Conservation (phyloP, 164 flowering plant species). For the Sedum album region DNA sequence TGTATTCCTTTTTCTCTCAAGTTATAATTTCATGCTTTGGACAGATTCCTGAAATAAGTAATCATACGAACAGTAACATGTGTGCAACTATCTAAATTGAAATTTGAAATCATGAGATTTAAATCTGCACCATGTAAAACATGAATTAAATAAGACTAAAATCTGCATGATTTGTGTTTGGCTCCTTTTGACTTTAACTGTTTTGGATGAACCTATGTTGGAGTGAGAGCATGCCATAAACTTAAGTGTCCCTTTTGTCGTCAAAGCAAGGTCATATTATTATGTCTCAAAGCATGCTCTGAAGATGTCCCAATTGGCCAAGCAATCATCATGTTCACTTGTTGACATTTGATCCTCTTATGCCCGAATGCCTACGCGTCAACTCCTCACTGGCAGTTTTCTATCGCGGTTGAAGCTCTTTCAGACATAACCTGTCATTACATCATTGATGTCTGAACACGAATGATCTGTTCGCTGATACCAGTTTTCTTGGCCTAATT, state of each 20-base stretch:
- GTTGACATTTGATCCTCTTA: not conserved
- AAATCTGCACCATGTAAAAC: too few relatives aligned
- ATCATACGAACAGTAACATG: too few relatives aligned
- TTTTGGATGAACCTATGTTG: not conserved
- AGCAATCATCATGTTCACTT: not conserved
- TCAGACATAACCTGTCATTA: not conserved
- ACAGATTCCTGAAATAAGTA: too few relatives aligned
- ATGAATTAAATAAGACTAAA: too few relatives aligned
- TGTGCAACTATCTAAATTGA: too few relatives aligned
- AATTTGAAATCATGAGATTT: too few relatives aligned
- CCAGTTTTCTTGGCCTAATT: not conserved
- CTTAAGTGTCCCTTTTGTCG: not conserved
- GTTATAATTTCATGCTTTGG: too few relatives aligned
- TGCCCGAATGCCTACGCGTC: not conserved
- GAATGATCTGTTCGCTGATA: not conserved
- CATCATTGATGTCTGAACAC: slow-evolving; percentile 1
- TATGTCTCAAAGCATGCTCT: slow-evolving; percentile 4
- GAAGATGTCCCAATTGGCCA: not conserved
- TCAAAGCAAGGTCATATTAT: not conserved
- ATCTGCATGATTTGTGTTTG: too few relatives aligned
- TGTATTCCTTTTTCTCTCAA: too few relatives aligned
- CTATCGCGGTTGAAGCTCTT: not conserved
- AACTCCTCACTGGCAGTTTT: not conserved
- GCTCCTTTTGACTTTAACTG: too few relatives aligned
- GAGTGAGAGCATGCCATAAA: not conserved